A percentile compares a stretch with the other conserved stretches of the same genome.
Evolutionary conservation across 805 yeast species (phyloP).

Genomic region (Hemisphaericaspora nanyangensis): DNA sequence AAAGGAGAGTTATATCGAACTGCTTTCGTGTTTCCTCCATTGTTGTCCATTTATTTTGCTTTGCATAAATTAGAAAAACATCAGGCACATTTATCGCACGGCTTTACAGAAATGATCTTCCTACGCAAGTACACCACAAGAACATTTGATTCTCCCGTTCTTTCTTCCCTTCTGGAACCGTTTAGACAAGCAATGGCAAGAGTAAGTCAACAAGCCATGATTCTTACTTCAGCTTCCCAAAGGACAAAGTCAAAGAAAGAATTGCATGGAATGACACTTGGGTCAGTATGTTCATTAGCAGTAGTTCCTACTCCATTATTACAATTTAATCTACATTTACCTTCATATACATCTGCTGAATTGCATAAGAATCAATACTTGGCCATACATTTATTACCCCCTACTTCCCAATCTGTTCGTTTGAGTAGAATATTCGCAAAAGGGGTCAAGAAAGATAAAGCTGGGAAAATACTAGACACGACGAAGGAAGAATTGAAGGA

Average conservation of each 20-base stretch:
- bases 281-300: constrained; percentile 81
- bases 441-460: constrained; percentile 48
- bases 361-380: constrained; percentile 53
- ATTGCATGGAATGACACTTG: constrained; percentile 75
- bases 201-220: constrained; percentile 41
- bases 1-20: too few relatives aligned
- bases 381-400: constrained; percentile 75
- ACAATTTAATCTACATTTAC: constrained; percentile 83
- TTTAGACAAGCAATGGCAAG: constrained; percentile 35
- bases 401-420: constrained; percentile 48
- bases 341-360: constrained; percentile 72
- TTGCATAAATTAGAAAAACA: too few relatives aligned
- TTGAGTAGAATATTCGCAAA: constrained; percentile 64
- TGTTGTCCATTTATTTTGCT: too few relatives aligned
- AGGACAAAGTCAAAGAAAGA: constrained; percentile 1
- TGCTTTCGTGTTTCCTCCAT: too few relatives aligned
- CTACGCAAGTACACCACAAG: neutral
- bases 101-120: neutral
- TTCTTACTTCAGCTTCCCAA: constrained; percentile 32
- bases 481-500: constrained; percentile 21
- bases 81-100: too few relatives aligned
- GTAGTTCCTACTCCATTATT: constrained; percentile 73
- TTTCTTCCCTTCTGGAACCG: constrained; percentile 7
- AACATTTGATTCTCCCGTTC: neutral
- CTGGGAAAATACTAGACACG: constrained; percentile 22